Evolutionary conservation across 257 asterid species (phyloP), one percentile per base, ranked within the genome.

Genomic region (Marsdenia floribunda): DNA sequence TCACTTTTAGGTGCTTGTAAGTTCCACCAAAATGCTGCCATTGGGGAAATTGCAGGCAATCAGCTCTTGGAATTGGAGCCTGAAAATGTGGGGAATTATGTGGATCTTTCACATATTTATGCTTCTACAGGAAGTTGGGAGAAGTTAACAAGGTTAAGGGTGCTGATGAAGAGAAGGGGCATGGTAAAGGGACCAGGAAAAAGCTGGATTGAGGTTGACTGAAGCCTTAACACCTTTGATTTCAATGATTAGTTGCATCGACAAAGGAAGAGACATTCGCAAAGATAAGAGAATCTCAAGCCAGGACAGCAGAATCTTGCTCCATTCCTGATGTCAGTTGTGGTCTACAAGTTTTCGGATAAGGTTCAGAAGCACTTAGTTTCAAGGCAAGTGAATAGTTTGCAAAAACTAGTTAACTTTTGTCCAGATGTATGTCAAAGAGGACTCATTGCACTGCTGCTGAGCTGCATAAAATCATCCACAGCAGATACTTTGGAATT

Each of bases 1-100:
- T 91, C 98, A 24, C 91, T 93, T 53, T 87, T 93, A 84, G 98
- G 97, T 22, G 98, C 97, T 42, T 91, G 97, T 76, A 83, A 81
- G 82, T 90, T 79, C 57, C 95, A 91, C 85, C 77, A 71, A 78
- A 83, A 89, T 49, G 72, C 86, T 33, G 78, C 37, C 12, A 81
- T 89, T n/a, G 98, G 98, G 38, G 83, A 84, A 80, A 76, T 91
- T 67, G 93, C 90, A 6, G 96, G 90, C 0, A 76, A 77, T 24
- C 78, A 29, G 24, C 94, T 93, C 77, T 80, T 91, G 42, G 86
- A 89, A 68, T 82, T 89, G 19, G 98, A 91, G 82, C 97, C 98
- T 0, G 96, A 87, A 72, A 89, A 82, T 44, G 80, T 87, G 3
- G 97, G 90, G 50, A 91, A 88, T 77, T 91, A 88, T 60, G 91